Base-by-base conservation (phyloP, 129 eudicot genomes). In the Pittosporum tobira region DNA sequence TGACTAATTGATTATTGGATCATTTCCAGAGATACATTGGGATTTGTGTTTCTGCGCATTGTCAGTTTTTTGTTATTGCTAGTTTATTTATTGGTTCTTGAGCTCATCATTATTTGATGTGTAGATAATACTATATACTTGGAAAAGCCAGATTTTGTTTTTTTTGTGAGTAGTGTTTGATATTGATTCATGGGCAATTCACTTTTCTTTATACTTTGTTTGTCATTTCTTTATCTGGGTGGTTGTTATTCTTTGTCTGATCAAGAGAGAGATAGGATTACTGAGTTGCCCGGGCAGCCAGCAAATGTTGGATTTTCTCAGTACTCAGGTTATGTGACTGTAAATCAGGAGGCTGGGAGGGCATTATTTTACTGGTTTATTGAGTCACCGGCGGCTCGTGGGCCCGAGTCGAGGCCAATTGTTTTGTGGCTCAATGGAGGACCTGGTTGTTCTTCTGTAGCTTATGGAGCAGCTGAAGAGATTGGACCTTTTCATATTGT, bases 401-500 rank as follows among this genome's bases (percentile, higher is more conserved):
- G 55, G 23, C 91, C 96, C 14, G 65, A 73, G 51, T 64, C 84
- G 26, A 93, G 90, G 68, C 99, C 99, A 55, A 84, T 93, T 3
- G 75, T 93, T 29, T 77, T 93, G 67, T 93, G 99, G 99, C 96
- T 93, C 24, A 93, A 93, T 87, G 99, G 99, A 46, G 99, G 99
- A n/a, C 99, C 99, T 43, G 99, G 99, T 68, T 93, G 99, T 69
- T 93, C 99, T 53, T 93, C 99, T 54, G 89, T 93, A 31, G 99
- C 96, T 67, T 93, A 79, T 79, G 99, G 99, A 45, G 99, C 96
- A 71, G 83, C 99, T 63, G 99, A 93, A 85, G 99, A 93, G 54
- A 73, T 93, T 52, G 99, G 99, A 16, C 99, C 99, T 52, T 76
- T 93, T 47, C 94, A 79, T 57, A 81, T 93, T 48, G 77, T 69